Percentiles rank a stretch among this genome's conserved stretches.
Conservation (phyloP, 108 stramenopile genomes). For the Fistulifera pelliculosa region DNA sequence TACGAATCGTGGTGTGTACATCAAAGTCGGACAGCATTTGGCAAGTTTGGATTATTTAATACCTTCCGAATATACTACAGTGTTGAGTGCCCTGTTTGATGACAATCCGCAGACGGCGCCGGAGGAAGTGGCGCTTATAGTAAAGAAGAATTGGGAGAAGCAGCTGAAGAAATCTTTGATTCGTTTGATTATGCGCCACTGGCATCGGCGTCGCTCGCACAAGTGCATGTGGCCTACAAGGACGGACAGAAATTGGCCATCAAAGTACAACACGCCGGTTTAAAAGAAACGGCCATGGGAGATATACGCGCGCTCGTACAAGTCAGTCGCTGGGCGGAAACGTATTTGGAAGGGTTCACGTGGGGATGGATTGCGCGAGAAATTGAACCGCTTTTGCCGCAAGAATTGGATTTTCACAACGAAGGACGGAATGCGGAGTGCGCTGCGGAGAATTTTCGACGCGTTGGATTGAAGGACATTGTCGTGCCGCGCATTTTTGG, state of each 20-base stretch:
- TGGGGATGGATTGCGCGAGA: constrained; percentile 94
- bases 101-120: constrained; percentile 55
- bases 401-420: constrained; percentile 86
- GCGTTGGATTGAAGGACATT: constrained; percentile 44
- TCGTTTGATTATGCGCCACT: constrained; percentile 74
- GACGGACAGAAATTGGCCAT: constrained; percentile 77
- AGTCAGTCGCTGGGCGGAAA: constrained; percentile 60
- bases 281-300: constrained; percentile 74
- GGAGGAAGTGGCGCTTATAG: constrained; percentile 38
- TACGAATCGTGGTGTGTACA: constrained; percentile 77
- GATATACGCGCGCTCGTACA: constrained; percentile 74
- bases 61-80: constrained; percentile 75
- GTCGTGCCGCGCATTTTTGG: constrained; percentile 74
- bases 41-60: constrained; percentile 88
- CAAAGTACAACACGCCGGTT: constrained; percentile 89
- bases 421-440: constrained; percentile 82
- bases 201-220: constrained; percentile 89
- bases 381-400: constrained; percentile 82
- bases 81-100: constrained; percentile 69
- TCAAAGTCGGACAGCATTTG: constrained; percentile 88
- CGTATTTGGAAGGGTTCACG: constrained; percentile 78
- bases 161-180: constrained; percentile 71
- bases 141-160: constrained; percentile 72
- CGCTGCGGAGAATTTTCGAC: constrained; percentile 36
- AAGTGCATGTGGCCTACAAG: constrained; percentile 75